Base-by-base conservation (phyloP, 768 basidiomycete genomes). In the Termitomyces sp. region DNA sequence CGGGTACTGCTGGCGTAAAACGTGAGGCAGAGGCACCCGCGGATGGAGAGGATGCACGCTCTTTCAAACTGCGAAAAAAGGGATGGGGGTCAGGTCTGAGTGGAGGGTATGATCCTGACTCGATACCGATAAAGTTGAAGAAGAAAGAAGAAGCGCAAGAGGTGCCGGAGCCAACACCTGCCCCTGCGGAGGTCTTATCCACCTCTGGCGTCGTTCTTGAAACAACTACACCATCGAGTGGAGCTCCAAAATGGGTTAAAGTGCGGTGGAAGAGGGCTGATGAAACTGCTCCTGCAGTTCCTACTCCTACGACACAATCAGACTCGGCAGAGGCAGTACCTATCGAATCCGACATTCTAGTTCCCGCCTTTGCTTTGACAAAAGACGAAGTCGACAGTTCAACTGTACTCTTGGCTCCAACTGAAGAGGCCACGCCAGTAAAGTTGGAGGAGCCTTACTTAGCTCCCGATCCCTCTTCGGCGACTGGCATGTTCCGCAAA, bases 51-150 rank as follows among this genome's bases (percentile, higher is more conserved):
- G 84, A 86, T 55, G 77, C 71, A 10, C 82, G 86, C 4, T 71
- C 75, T 30, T 92, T 85, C 76, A 90, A 88, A 70, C 66, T 92
- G 59, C 78, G 84, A 60, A 86, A 83, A 76, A 87, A 85, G 74
- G 84, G 78, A 0, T 68, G 82, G 44, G 72, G 70, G 1, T 71
- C 77, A 0, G 90, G 88, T 7, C 75, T 91, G 12, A 91, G 88
- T 13, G 88, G 92, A 64, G 82, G 91, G 30, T 95, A 91, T 62
- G 93, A 96, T 69, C 90, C 89, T 4, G 87, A 85, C 1, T 65
- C 84, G 22, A 84, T 92, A 48, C 74, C 82, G 32, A 80, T 91
- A 64, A 85, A 86, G 67, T 62, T 83, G 33, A 88, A 86, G 72
- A 85, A 82, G 74, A 80, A 80, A 68, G 80, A 82, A 64, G 74